Conservation (phyloP, 495 filamentous ascomycete genomes). For the Tuber aestivum region DNA sequence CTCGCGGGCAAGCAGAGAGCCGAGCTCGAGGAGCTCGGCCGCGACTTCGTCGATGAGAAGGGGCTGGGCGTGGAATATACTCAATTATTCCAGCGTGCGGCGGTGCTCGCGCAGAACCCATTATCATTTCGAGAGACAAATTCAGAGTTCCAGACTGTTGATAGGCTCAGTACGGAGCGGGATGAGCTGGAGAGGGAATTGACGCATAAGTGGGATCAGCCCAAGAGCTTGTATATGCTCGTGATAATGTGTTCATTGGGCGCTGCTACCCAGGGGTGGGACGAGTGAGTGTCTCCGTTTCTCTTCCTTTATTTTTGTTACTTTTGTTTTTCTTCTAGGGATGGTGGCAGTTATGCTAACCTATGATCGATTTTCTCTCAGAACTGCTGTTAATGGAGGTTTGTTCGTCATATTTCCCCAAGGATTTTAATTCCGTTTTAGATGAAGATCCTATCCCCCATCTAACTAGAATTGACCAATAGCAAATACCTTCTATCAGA, state of each 20-base stretch:
- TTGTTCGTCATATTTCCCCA: constrained; percentile 7
- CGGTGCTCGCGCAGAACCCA: not conserved
- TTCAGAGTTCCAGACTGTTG: not conserved
- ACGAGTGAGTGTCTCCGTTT: constrained; percentile 37
- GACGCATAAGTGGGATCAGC: constrained; percentile 65
- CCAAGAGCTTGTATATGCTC: constrained; percentile 60
- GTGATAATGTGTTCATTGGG: constrained; percentile 56
- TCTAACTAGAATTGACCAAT: constrained; percentile 41
- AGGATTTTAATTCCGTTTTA: not conserved
- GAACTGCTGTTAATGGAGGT: constrained; percentile 13
- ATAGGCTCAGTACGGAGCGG: constrained; percentile 16
- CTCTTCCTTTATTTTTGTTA: too few species aligned
- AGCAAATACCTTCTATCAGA: constrained; percentile 61
- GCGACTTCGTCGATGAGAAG: not conserved
- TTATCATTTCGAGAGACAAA: not conserved
- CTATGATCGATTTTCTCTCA: not conserved
- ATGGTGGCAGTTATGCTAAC: not conserved
- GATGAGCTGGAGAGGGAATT: constrained; percentile 55
- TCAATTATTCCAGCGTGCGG: not conserved
- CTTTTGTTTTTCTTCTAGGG: too few species aligned
- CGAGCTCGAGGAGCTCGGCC: not conserved
- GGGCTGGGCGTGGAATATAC: not conserved
- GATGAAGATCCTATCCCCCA: not conserved
- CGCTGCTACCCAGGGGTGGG: constrained; percentile 63
- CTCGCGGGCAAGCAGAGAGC: not conserved